These are phyloP conservation scores for Capsella bursapastoris DNA, from an alignment of 345 rosid genomes.

Conservation along the genomic window DNA sequence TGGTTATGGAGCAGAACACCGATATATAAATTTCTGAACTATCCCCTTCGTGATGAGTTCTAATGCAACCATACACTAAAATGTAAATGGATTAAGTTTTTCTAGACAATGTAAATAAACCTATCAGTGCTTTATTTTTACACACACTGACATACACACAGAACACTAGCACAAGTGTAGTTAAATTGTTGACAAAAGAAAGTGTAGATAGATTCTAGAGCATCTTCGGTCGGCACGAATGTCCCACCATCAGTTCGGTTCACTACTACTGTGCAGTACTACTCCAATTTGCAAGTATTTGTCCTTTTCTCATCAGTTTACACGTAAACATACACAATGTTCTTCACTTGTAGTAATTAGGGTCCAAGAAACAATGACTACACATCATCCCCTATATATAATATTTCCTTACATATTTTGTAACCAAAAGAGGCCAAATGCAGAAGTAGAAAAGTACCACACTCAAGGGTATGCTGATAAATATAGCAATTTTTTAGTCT, in stretches of 20 bases:
- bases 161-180: constrained; percentile 3
- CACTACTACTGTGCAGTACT: background rate
- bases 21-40: background rate
- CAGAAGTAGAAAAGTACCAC: background rate
- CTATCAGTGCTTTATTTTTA: constrained; percentile 2
- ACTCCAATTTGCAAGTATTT: constrained; percentile 24
- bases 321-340: constrained; percentile 13
- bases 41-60: background rate
- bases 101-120: background rate
- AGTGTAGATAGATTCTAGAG: constrained; percentile 27
- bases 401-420: constrained; percentile 10
- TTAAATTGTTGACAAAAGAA: constrained; percentile 10
- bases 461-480: background rate
- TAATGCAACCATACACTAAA: background rate
- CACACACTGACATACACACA: constrained; percentile 6
- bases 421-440: constrained; percentile 11
- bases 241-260: constrained; percentile 26
- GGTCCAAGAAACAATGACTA: constrained; percentile 14
- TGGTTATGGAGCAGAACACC: background rate
- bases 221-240: constrained; percentile 33
- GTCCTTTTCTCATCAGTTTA: constrained; percentile 16
- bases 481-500: background rate
- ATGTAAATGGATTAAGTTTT: background rate
- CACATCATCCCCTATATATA: background rate
- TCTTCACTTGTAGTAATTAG: constrained; percentile 24